These are phyloP conservation scores for Cladosporium colombiae DNA, from an alignment of 2,329 filamentous ascomycete species.

Conservation along the genomic window DNA sequence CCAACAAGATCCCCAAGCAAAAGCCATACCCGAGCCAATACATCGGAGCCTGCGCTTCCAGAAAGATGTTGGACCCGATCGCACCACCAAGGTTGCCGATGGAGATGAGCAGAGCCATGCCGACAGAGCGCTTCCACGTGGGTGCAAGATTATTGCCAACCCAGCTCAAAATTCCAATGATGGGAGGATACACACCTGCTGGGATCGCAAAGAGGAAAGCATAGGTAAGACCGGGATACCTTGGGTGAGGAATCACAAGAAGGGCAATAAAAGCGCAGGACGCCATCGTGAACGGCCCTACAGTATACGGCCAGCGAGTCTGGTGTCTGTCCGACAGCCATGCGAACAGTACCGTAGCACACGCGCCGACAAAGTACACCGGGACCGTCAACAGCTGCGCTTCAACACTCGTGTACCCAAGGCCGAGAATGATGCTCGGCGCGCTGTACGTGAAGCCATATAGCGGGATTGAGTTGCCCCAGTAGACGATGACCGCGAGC, in stretches of 20 bases:
- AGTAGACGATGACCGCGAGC: conserved; percentile 38
- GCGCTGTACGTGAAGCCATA: conserved; percentile 61
- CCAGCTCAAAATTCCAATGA: conserved; percentile 33
- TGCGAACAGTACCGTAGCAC: conserved; percentile 24
- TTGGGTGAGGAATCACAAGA: conserved; percentile 30
- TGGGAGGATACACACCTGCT: conserved; percentile 34
- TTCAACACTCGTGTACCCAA: conserved; percentile 45
- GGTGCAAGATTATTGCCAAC: conserved; percentile 70
- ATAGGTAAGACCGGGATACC: conserved; percentile 30
- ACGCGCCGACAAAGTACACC: conserved; percentile 39
- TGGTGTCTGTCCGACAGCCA: conserved; percentile 24
- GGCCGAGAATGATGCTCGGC: conserved; percentile 53
- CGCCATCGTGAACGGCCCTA: conserved; percentile 21
- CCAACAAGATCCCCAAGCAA: conserved; percentile 28
- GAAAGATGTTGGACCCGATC: conserved; percentile 55
- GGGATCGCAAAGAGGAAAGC: conserved; percentile 44
- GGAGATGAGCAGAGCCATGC: conserved; percentile 54
- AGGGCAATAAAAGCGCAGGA: conserved; percentile 27
- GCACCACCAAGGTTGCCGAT: conserved; percentile 55
- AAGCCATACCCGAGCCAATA: conserved; percentile 54
- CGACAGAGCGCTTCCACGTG: conserved; percentile 66
- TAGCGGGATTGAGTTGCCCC: conserved; percentile 29
- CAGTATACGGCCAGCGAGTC: conserved; percentile 25
- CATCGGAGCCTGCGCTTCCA: conserved; percentile 47
- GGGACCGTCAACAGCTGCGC: conserved; percentile 50